Evolutionary conservation across 2,329 filamentous ascomycete genomes (phyloP), one percentile per base, ranked within the genome.

Genomic region (Chaetoscypha palmicola): DNA sequence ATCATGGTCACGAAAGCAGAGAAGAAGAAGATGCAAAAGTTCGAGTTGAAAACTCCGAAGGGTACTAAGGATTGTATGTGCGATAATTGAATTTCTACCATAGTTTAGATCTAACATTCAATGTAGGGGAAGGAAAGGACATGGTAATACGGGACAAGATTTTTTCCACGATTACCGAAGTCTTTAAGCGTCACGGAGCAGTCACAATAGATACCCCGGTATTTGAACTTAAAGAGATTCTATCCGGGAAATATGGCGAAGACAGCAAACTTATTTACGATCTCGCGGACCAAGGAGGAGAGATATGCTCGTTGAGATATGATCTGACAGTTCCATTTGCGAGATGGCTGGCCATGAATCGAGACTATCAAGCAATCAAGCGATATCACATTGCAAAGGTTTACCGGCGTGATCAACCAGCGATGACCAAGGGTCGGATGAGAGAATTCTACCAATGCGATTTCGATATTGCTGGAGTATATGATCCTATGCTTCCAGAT

Each of bases 381-480:
- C 79, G 91, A 59, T 96, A 94, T 66, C 89, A 95, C 69, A 90
- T 97, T 56, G 89, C 88, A 56, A 95, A 95, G 69, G 90, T 95
- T 40, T 90, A 89, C 68, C 74, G 85, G 50, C 70, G 84, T 63
- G 85, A 90, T 64, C 83, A 89, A 64, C 85, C 85, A 19, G 85
- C 88, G 49, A 87, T 96, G 69, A 86, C 83, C 50, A 92, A 94
- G 64, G 91, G 90, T 40, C 80, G 90, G 42, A 92, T 95, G 84
- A 79, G 91, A 60, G 91, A 96, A 67, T 95, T 95, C 67, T 95
- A 94, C 70, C 90, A 96, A 67, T 96, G 90, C 69, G 91, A 97
- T 68, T 94, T 96, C 61, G 90, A 96, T 63, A 91, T 96, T 67
- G 90, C 90, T 10, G 89, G 90, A 49, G 72, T 70, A 32, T 94